These are phyloP conservation scores for Lactifluus echinatus DNA, from an alignment of 768 basidiomycete species.

Conservation along the genomic window DNA sequence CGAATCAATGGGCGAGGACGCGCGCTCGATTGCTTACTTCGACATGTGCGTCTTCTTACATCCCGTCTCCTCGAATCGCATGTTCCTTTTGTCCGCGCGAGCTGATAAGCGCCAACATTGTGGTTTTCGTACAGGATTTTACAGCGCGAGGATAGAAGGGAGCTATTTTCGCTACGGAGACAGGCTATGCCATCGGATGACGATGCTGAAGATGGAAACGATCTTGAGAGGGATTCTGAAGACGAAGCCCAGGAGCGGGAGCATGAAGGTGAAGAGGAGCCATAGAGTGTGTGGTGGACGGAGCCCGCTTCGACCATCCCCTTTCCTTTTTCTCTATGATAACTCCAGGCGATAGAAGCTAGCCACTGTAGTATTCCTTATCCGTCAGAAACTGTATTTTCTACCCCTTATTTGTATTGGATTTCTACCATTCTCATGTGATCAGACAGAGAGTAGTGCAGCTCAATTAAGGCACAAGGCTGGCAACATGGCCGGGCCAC, in stretches of 20 bases:
- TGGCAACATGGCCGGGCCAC: neutral
- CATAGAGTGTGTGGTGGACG: neutral
- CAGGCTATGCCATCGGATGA: constrained; percentile 30
- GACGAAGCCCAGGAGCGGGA: neutral
- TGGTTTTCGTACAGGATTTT: constrained; percentile 38
- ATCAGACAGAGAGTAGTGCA: neutral
- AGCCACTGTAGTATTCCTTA: neutral
- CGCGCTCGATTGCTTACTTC: constrained; percentile 52
- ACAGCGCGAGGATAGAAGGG: constrained; percentile 45
- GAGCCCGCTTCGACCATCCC: neutral
- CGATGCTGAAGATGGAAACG: constrained; percentile 24
- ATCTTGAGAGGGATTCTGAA: neutral
- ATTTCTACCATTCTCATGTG: neutral
- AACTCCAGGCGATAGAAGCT: neutral
- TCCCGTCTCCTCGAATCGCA: constrained; percentile 9
- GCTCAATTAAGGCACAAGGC: neutral
- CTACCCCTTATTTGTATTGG: neutral
- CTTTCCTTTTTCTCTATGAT: neutral
- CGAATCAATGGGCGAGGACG: constrained; percentile 35
- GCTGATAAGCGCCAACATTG: constrained; percentile 11
- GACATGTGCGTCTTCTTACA: constrained; percentile 47
- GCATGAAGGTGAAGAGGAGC: neutral
- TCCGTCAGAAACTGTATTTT: neutral
- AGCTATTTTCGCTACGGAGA: constrained; percentile 43
- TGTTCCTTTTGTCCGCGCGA: neutral